A percentile compares a stretch with the other conserved stretches of the same genome.
These are phyloP conservation scores for Pythium sukuiense DNA, from an alignment of 352 stramenopile species.

Conservation along the genomic window DNA sequence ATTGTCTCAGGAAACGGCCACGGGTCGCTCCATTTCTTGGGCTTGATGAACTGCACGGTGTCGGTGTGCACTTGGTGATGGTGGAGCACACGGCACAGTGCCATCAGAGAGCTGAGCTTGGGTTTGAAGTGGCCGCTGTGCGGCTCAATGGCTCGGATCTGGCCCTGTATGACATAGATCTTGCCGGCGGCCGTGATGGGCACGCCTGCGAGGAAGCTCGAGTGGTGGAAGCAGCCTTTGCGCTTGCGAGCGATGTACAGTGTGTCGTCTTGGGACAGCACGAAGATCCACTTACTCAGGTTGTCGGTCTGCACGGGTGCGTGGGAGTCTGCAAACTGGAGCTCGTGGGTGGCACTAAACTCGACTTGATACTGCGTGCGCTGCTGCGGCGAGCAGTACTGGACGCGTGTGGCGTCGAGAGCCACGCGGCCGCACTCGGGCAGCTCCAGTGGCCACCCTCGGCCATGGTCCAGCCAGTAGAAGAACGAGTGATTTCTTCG, in stretches of 20 bases:
- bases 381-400: conserved; percentile 50
- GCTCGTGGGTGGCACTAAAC: conserved; percentile 27
- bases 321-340: conserved; percentile 40
- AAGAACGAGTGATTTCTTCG: conserved; percentile 53
- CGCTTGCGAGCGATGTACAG: conserved; percentile 73
- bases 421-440: conserved; percentile 52
- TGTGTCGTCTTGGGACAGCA: conserved; percentile 34
- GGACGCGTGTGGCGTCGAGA: conserved; percentile 44
- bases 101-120: conserved; percentile 43
- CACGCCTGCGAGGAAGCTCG: conserved; percentile 67
- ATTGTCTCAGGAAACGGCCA: conserved; percentile 46
- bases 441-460: conserved; percentile 42
- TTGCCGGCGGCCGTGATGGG: conserved; percentile 69
- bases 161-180: conserved; percentile 56
- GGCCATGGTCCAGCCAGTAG: conserved; percentile 67
- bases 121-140: conserved; percentile 81
- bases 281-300: conserved; percentile 79
- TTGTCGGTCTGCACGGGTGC: conserved; percentile 54
- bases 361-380: conserved; percentile 45
- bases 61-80: conserved; percentile 41
- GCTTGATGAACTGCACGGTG: conserved; percentile 55
- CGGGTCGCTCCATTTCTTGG: conserved; percentile 63
- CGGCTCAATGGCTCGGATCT: conserved; percentile 62
- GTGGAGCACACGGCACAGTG: conserved; percentile 43
- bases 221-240: conserved; percentile 77